These are phyloP conservation scores for Irpex sp. DNA, from an alignment of 1,284 basidiomycete species.

Conservation along the genomic window DNA sequence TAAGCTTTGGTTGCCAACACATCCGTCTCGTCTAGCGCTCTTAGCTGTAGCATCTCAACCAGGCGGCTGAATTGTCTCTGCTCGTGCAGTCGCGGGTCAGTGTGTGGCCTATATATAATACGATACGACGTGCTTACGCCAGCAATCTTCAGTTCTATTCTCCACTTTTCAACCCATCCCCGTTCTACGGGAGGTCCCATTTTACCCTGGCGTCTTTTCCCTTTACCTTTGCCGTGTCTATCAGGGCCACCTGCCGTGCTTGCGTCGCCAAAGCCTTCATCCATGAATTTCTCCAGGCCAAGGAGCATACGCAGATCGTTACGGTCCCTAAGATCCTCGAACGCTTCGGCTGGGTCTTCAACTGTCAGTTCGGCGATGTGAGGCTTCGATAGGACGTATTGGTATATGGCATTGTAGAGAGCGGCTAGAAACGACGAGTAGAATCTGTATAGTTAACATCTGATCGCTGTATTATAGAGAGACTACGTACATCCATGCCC, in stretches of 20 bases:
- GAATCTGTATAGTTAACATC: background rate
- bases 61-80: conserved; percentile 92
- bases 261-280: conserved; percentile 54
- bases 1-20: conserved; percentile 57
- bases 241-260: conserved; percentile 4
- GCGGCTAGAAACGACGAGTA: conserved; percentile 50
- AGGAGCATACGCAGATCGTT: conserved; percentile 88
- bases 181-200: conserved; percentile 76
- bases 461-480: background rate
- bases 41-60: conserved; percentile 87
- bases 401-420: conserved; percentile 86
- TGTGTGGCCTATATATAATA: background rate
- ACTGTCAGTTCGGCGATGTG: conserved; percentile 89
- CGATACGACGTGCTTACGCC: conserved; percentile 45
- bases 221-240: conserved; percentile 32
- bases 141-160: conserved; percentile 86
- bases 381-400: conserved; percentile 64
- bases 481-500: conserved; percentile 82
- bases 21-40: conserved; percentile 68
- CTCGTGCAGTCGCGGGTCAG: conserved; percentile 8
- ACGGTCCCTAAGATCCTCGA: conserved; percentile 92
- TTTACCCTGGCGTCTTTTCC: conserved; percentile 64
- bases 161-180: conserved; percentile 78
- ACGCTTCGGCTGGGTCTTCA: conserved; percentile 95
- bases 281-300: conserved; percentile 57